A percentile compares a stretch with the other conserved stretches of the same genome.
phyloP scores from a whole-genome alignment of 495 filamentous ascomycete species.

The Penicillium pancosmium region DNA sequence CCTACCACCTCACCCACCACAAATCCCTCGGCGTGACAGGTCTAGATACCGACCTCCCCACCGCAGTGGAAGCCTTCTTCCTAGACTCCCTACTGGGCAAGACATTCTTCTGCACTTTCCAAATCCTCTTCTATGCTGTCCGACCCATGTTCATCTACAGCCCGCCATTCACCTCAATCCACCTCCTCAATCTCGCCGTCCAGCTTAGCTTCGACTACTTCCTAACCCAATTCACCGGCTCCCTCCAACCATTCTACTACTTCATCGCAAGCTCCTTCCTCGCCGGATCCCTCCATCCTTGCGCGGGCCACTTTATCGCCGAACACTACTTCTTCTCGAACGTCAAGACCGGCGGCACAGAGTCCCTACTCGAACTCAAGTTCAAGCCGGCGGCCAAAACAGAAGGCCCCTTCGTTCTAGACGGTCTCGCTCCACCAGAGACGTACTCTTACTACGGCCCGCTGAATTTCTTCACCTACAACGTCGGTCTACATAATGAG shows the following conservation, averaged over 20 bases:
- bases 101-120: conserved; percentile 99
- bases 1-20: conserved; percentile 99
- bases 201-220: conserved; percentile 80
- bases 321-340: conserved; percentile 98
- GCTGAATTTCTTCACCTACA: conserved; percentile 91
- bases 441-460: conserved; percentile 97
- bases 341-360: conserved; percentile 56
- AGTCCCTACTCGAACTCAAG: conserved; percentile 52
- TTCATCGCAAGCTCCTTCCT: conserved; percentile 86
- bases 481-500: conserved; percentile 97
- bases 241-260: conserved; percentile 68
- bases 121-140: conserved; percentile 99
- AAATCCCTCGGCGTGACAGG: conserved; percentile 97
- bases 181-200: conserved; percentile 73
- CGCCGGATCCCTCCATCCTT: conserved; percentile 90
- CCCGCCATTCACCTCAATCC: conserved; percentile 83
- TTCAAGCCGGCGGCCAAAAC: conserved; percentile 24
- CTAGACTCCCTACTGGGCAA: conserved; percentile 97
- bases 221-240: conserved; percentile 57
- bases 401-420: conserved; percentile 41
- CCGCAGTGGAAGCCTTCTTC: conserved; percentile 86
- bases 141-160: conserved; percentile 94
- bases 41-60: conserved; percentile 95
- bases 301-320: conserved; percentile 97
- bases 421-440: conserved; percentile 72